Evolutionary conservation across 2,329 filamentous ascomycete species (phyloP).

Genomic region (Alternaria sp.): DNA sequence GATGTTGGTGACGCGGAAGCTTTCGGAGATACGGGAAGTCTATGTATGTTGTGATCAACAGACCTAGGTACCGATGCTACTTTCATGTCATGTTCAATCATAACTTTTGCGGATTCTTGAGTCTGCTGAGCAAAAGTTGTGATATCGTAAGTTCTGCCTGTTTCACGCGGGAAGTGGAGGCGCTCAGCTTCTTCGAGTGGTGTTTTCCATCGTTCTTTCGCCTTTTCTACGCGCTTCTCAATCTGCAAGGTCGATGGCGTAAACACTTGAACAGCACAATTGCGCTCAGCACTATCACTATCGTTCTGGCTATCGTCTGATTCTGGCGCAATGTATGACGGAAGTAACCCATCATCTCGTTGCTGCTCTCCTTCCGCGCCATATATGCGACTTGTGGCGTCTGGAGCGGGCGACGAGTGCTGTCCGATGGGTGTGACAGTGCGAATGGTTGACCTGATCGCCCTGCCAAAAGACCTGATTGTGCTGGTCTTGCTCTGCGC

Average conservation of each 20-base stretch:
- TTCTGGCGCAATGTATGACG: slow-evolving; percentile 8
- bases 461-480: slow-evolving; percentile 37
- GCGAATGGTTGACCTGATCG: slow-evolving; percentile 49
- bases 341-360: slow-evolving; percentile 15
- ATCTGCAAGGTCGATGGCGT: slow-evolving; percentile 52
- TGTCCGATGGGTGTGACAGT: slow-evolving; percentile 45
- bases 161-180: slow-evolving; percentile 40
- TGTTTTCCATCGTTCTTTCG: slow-evolving; percentile 54
- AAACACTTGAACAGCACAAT: slow-evolving; percentile 10
- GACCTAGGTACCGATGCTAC: too few relatives aligned
- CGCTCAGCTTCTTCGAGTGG: slow-evolving; percentile 48
- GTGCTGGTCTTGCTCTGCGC: slow-evolving; percentile 37
- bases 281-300: not conserved
- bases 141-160: slow-evolving; percentile 28
- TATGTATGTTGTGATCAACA: not conserved
- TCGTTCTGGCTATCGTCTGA: not conserved
- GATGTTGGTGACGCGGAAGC: slow-evolving; percentile 17
- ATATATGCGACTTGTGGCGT: slow-evolving; percentile 12
- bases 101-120: not conserved
- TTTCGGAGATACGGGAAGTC: slow-evolving; percentile 2
- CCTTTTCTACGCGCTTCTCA: slow-evolving; percentile 48
- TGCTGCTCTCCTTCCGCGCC: slow-evolving; percentile 17
- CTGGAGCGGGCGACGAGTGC: slow-evolving; percentile 13
- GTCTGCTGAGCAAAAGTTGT: slow-evolving; percentile 13
- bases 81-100: not conserved